These are phyloP conservation scores for Arthrobotrys entomopaga DNA, from an alignment of 2,329 filamentous ascomycete genomes.

Conservation along the genomic window DNA sequence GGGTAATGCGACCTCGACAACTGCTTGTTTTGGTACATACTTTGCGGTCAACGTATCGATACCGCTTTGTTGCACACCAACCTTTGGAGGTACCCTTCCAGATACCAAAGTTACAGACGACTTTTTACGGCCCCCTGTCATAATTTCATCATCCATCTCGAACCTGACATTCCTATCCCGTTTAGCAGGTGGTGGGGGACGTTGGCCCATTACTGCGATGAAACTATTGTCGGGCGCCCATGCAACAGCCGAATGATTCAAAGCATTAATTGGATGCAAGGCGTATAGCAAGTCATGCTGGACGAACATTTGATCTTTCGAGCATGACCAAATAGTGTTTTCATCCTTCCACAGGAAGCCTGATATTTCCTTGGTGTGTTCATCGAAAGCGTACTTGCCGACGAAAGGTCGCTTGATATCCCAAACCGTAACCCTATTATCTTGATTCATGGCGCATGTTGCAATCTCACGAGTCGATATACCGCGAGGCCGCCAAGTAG, in stretches of 20 bases:
- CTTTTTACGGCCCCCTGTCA: constrained; percentile 54
- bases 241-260: constrained; percentile 70
- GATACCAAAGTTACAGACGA: constrained; percentile 50
- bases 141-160: constrained; percentile 57
- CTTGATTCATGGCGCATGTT: constrained; percentile 67
- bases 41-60: constrained; percentile 56
- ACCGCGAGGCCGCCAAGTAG: constrained; percentile 70
- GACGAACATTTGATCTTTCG: constrained; percentile 71
- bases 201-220: constrained; percentile 56
- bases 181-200: constrained; percentile 55
- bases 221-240: constrained; percentile 61
- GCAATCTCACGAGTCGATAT: constrained; percentile 67
- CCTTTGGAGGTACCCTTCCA: constrained; percentile 50
- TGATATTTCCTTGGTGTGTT: constrained; percentile 70
- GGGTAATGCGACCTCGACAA: constrained; percentile 56
- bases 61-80: constrained; percentile 37
- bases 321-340: constrained; percentile 74
- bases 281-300: constrained; percentile 75
- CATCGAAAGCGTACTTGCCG: constrained; percentile 73
- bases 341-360: constrained; percentile 73
- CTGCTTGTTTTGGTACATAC: constrained; percentile 57
- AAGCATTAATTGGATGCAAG: constrained; percentile 71
- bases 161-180: constrained; percentile 54
- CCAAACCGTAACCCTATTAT: constrained; percentile 73
- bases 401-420: constrained; percentile 74